Conservation (phyloP, 2,329 filamentous ascomycete species). For the Diaporthe batatas region DNA sequence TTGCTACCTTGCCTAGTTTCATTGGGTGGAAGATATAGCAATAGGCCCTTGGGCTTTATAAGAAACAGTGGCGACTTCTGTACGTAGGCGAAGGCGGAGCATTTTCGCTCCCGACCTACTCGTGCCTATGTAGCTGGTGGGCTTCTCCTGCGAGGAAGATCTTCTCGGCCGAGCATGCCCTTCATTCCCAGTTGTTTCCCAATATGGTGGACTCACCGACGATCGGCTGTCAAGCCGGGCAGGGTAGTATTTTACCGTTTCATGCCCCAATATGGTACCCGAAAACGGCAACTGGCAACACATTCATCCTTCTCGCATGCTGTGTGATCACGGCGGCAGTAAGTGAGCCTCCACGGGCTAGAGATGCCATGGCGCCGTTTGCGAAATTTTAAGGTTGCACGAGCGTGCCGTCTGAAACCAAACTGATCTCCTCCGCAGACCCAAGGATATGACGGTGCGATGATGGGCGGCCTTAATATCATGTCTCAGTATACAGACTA, state of each 20-base stretch:
- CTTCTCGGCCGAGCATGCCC: background rate
- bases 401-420: too few relatives aligned
- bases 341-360: background rate
- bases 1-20: conserved; percentile 8
- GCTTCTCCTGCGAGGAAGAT: background rate
- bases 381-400: background rate
- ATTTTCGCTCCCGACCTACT: background rate
- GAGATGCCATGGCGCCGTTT: background rate
- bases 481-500: conserved; percentile 68
- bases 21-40: background rate
- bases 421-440: background rate
- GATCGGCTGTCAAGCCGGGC: background rate
- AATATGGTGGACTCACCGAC: conserved; percentile 16
- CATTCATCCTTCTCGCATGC: conserved; percentile 29
- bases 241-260: conserved; percentile 33
- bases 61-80: background rate
- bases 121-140: background rate
- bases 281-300: conserved; percentile 22
- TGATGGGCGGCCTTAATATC: conserved; percentile 63
- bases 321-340: conserved; percentile 35
- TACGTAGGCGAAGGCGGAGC: background rate
- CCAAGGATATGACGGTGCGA: conserved; percentile 35
- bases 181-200: background rate
- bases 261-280: conserved; percentile 15
- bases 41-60: background rate